phyloP scores from a whole-genome alignment of 176 grass and related monocot genomes.

The Aechmea fasciata region DNA sequence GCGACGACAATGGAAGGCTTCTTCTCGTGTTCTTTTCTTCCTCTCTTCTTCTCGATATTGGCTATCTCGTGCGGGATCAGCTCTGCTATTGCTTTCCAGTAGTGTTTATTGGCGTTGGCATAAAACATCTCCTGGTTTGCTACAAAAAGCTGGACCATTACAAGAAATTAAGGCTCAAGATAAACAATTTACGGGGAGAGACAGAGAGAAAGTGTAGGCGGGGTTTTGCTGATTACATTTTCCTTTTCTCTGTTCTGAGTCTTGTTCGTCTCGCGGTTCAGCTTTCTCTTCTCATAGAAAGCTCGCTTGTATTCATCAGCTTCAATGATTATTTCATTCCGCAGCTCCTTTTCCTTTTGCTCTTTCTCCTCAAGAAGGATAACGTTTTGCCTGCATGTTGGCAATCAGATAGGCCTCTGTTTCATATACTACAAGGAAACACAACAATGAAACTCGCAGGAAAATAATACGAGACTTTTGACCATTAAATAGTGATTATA shows the following conservation, averaged over 20 bases:
- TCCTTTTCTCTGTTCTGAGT: conserved; percentile 81
- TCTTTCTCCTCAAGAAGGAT: conserved; percentile 76
- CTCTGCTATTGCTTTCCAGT: conserved; percentile 92
- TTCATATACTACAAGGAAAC: background rate
- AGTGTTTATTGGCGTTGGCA: conserved; percentile 59
- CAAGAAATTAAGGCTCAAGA: background rate
- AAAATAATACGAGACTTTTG: background rate
- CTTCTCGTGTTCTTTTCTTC: conserved; percentile 86
- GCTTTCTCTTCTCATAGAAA: conserved; percentile 76
- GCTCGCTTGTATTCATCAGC: conserved; percentile 80
- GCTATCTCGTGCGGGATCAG: conserved; percentile 87
- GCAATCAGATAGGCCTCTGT: background rate
- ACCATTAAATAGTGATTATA: background rate
- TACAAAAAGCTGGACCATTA: conserved; percentile 37
- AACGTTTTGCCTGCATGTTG: conserved; percentile 65
- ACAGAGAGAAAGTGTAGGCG: background rate
- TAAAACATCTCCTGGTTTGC: conserved; percentile 78
- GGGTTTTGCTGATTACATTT: conserved; percentile 34
- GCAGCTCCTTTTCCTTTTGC: conserved; percentile 67
- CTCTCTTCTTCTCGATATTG: conserved; percentile 63
- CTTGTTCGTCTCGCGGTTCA: conserved; percentile 46
- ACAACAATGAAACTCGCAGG: background rate
- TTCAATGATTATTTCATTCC: conserved; percentile 63
- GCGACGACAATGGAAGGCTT: conserved; percentile 70
- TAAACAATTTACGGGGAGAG: background rate